Evolutionary conservation across 371 early-diverging fungal species (phyloP).

Genomic region (Mortierella sp.): DNA sequence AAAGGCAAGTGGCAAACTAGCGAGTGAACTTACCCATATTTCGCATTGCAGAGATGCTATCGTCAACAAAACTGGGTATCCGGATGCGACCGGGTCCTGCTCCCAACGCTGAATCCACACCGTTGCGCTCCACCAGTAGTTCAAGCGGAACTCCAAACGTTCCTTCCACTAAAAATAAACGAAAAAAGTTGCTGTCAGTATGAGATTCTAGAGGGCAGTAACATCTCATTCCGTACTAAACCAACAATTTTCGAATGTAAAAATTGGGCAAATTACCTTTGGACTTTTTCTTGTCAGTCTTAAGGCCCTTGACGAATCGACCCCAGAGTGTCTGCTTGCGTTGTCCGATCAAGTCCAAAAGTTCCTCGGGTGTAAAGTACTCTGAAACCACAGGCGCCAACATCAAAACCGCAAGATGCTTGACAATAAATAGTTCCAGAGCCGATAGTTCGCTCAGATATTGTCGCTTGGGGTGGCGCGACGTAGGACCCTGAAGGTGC

Average conservation of each 20-base stretch:
- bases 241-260: not conserved
- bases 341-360: constrained; percentile 80
- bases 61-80: constrained; percentile 90
- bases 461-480: constrained; percentile 62
- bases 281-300: constrained; percentile 73
- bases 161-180: constrained; percentile 63
- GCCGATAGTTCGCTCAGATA: constrained; percentile 87
- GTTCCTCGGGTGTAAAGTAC: constrained; percentile 75
- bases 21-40: constrained; percentile 77
- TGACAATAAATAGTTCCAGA: constrained; percentile 86
- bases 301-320: constrained; percentile 76
- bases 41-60: constrained; percentile 80
- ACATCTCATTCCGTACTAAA: too few species aligned
- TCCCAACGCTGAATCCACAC: constrained; percentile 87
- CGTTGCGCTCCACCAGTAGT: constrained; percentile 83
- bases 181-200: not conserved
- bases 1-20: not conserved
- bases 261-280: constrained; percentile 63
- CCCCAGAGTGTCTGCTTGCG: constrained; percentile 82
- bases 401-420: constrained; percentile 86
- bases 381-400: constrained; percentile 80
- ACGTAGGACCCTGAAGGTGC: constrained; percentile 2
- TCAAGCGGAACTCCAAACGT: constrained; percentile 96
- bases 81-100: constrained; percentile 81
- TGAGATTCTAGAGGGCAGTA: too few species aligned